phyloP scores from a whole-genome alignment of 2,329 filamentous ascomycete genomes.

The Sarocladium brachiariae region DNA sequence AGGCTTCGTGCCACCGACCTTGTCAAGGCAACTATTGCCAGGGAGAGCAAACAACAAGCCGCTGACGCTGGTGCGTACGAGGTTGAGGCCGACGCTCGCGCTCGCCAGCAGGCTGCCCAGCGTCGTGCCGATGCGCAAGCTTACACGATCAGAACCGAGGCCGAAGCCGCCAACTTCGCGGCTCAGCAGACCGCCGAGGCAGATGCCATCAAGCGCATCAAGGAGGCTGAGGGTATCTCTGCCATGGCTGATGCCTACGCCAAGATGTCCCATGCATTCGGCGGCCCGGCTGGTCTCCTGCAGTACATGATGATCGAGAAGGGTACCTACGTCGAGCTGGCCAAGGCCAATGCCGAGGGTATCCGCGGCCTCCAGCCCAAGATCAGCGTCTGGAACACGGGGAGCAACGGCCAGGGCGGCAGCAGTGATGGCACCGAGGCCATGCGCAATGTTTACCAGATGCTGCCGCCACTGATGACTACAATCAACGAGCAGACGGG shows the following conservation, averaged over 20 bases:
- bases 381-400: constrained; percentile 88
- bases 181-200: constrained; percentile 50
- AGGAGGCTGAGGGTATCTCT: constrained; percentile 68
- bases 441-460: constrained; percentile 79
- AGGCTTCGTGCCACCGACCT: constrained; percentile 71
- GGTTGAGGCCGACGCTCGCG: constrained; percentile 53
- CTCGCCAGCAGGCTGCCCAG: constrained; percentile 46
- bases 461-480: constrained; percentile 71
- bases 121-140: constrained; percentile 46
- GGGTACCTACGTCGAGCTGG: constrained; percentile 69
- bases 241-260: constrained; percentile 79
- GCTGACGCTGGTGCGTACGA: constrained; percentile 61
- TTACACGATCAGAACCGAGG: constrained; percentile 38
- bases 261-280: constrained; percentile 64
- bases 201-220: constrained; percentile 52
- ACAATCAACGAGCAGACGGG: constrained; percentile 89
- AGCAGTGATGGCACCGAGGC: constrained; percentile 45
- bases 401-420: constrained; percentile 38
- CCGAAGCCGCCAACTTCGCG: constrained; percentile 32
- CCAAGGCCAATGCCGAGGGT: constrained; percentile 69
- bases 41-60: constrained; percentile 61
- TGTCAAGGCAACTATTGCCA: constrained; percentile 64
- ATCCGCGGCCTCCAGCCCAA: constrained; percentile 76
- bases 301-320: constrained; percentile 86
- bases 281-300: constrained; percentile 69